Conservation (phyloP, 345 rosid species). For the Stellera chamaejasme region DNA sequence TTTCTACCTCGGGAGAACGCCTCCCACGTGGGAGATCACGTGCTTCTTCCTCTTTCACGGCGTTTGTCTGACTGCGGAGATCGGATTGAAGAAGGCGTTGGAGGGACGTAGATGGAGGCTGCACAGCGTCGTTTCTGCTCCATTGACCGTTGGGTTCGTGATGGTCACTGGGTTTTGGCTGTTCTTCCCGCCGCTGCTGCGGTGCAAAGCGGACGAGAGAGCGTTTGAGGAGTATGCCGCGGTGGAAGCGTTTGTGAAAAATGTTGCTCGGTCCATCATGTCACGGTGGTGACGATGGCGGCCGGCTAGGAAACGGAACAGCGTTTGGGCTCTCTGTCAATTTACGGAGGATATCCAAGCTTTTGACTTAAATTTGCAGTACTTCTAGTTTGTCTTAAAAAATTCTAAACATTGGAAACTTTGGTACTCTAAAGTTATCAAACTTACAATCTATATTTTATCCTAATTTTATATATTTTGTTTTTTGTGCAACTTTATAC, state of each 20-base stretch:
- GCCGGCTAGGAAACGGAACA: too few species aligned
- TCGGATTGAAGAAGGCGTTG: constrained; percentile 28
- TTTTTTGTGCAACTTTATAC: too few species aligned
- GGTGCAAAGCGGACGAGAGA: constrained; percentile 15
- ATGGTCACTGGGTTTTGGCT: constrained; percentile 29
- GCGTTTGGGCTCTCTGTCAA: too few species aligned
- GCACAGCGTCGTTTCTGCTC: constrained; percentile 17
- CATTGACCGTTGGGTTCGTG: constrained; percentile 33
- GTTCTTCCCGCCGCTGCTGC: constrained; percentile 31
- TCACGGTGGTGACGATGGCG: too few species aligned
- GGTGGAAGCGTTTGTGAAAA: constrained; percentile 12
- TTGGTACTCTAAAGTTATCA: too few species aligned
- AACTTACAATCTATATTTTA: too few species aligned
- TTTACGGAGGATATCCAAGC: too few species aligned
- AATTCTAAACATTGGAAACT: too few species aligned
- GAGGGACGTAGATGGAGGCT: constrained; percentile 15
- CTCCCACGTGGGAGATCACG: constrained; percentile 40
- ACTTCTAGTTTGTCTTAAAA: too few species aligned
- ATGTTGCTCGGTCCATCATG: too few species aligned
- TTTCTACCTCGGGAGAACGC: constrained; percentile 39
- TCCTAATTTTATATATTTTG: too few species aligned
- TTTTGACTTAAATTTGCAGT: too few species aligned
- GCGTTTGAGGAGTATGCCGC: constrained; percentile 40
- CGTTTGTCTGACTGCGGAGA: constrained; percentile 22
- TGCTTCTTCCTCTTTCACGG: constrained; percentile 56